phyloP scores from a whole-genome alignment of 2,329 filamentous ascomycete genomes.

The Colletotrichum sp. region DNA sequence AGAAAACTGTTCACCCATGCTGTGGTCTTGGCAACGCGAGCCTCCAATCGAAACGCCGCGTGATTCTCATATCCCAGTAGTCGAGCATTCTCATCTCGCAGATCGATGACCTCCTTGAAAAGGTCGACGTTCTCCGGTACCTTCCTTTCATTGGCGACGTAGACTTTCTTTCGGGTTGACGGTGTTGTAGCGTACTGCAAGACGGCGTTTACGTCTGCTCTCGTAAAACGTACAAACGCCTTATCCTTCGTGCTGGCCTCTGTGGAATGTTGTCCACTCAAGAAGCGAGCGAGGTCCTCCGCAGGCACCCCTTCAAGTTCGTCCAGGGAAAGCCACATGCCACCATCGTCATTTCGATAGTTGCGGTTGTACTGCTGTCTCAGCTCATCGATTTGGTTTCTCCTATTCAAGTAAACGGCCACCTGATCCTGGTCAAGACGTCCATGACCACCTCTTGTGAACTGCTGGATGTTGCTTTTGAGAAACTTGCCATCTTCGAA shows the following conservation, averaged over 20 bases:
- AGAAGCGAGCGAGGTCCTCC: not conserved
- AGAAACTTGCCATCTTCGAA: not conserved
- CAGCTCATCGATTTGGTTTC: not conserved
- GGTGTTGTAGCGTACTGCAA: not conserved
- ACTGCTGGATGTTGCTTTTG: not conserved
- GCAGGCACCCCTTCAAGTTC: not conserved
- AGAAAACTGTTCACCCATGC: not conserved
- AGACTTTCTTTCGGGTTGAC: not conserved
- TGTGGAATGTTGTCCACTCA: accelerated
- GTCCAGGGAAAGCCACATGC: not conserved
- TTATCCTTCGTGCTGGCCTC: accelerated
- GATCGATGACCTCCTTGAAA: not conserved
- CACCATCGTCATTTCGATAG: not conserved
- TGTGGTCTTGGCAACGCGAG: not conserved
- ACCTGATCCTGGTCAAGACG: not conserved
- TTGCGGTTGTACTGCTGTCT: not conserved
- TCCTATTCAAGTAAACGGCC: not conserved
- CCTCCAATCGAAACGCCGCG: not conserved
- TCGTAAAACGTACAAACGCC: not conserved
- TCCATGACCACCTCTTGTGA: not conserved
- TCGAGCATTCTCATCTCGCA: not conserved
- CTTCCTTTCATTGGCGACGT: not conserved
- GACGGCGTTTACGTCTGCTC: not conserved
- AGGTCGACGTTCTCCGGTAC: not conserved
- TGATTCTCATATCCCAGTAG: not conserved